Percentiles rank a stretch among this genome's conserved stretches.
These are phyloP conservation scores for Toxicodendron radicans DNA, from an alignment of 345 rosid genomes.

Conservation along the genomic window DNA sequence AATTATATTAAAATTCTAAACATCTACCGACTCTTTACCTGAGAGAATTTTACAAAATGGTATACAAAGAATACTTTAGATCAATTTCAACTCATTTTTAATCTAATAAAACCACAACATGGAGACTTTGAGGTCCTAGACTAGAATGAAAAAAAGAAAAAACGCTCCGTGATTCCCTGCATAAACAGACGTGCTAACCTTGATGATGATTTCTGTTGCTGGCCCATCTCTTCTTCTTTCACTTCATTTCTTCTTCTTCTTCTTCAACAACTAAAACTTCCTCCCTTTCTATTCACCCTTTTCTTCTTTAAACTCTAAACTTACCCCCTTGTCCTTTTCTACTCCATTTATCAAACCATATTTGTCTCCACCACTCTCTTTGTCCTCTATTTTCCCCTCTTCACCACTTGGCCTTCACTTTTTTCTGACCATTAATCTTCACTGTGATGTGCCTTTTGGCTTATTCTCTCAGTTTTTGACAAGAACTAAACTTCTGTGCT, in stretches of 20 bases:
- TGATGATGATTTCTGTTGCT: neutral
- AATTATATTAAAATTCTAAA: too few relatives aligned
- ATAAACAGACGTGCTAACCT: constrained; percentile 20
- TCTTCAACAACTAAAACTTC: neutral
- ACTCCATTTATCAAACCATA: constrained; percentile 1
- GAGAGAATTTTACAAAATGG: too few relatives aligned
- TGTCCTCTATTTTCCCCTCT: constrained; percentile 1
- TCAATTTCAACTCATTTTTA: too few relatives aligned
- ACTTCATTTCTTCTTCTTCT: neutral
- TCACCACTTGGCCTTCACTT: constrained; percentile 20
- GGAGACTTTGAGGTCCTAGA: neutral
- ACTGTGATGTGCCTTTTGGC: constrained; percentile 17
- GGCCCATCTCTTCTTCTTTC: neutral
- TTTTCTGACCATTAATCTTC: constrained; percentile 7
- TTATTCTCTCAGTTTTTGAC: constrained; percentile 2
- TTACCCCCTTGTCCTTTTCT: neutral
- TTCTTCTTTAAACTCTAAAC: neutral
- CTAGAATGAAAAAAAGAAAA: neutral
- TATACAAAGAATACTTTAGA: too few relatives aligned
- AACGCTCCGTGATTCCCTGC: constrained; percentile 16
- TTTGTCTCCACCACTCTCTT: constrained; percentile 7
- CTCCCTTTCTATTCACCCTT: neutral
- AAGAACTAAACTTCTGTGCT: constrained; percentile 9
- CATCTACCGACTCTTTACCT: too few relatives aligned
- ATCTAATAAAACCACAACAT: neutral